A percentile compares a stretch with the other conserved stretches of the same genome.
phyloP scores from a whole-genome alignment of 2,329 filamentous ascomycete genomes.

The Hypoxylon sp. region DNA sequence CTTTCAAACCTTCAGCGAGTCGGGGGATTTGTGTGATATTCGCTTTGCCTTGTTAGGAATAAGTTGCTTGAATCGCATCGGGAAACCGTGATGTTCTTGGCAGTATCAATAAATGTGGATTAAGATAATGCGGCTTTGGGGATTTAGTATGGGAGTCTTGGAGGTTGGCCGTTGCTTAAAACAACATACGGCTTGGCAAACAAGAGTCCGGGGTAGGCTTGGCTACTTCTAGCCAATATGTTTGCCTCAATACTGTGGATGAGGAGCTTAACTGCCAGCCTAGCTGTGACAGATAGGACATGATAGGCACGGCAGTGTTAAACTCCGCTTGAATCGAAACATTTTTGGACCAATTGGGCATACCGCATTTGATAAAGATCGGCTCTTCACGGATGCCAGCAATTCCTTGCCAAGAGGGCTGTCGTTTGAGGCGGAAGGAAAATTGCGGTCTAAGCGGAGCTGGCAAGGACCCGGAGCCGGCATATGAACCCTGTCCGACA shows the following conservation, averaged over 20 bases:
- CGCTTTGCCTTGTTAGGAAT: conserved; percentile 30
- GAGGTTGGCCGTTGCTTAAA: conserved; percentile 36
- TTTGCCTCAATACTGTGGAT: conserved; percentile 6
- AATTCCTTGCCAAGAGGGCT: conserved; percentile 36
- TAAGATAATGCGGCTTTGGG: conserved; percentile 38
- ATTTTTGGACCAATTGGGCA: conserved; percentile 39
- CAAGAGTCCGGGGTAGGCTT: conserved; percentile 39
- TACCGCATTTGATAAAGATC: conserved; percentile 37
- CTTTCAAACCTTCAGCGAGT: conserved; percentile 29
- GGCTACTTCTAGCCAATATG: conserved; percentile 10
- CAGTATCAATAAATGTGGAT: conserved; percentile 41
- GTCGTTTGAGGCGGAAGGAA: conserved; percentile 40
- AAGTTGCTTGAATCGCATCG: conserved; percentile 27
- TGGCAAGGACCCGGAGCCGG: conserved; percentile 28
- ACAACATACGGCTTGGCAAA: conserved; percentile 39
- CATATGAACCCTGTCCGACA: conserved; percentile 23
- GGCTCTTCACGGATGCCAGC: conserved; percentile 19
- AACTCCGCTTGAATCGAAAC: conserved; percentile 40
- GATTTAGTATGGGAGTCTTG: conserved; percentile 20
- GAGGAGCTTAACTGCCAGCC: conserved; percentile 22
- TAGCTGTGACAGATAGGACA: conserved; percentile 37
- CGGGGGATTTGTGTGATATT: conserved; percentile 38
- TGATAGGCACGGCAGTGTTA: conserved; percentile 41
- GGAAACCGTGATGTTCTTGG: conserved; percentile 39
- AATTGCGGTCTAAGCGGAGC: conserved; percentile 41